Evolutionary conservation across 176 grass and related monocot species (phyloP).

Genomic region (Cenchrus purpureus): DNA sequence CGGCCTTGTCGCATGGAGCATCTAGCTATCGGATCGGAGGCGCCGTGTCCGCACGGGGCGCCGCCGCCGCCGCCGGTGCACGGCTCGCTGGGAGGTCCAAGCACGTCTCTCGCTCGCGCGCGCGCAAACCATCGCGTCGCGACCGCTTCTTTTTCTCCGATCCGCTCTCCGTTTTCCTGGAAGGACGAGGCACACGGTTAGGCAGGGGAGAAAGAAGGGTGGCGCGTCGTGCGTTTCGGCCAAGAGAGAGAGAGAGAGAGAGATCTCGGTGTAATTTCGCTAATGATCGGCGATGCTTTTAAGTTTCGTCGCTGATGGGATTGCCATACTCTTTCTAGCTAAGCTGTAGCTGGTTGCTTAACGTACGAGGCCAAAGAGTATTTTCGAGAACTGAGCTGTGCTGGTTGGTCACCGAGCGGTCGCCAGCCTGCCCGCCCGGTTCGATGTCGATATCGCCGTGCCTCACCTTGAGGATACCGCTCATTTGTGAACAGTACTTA

Average conservation of each 20-base stretch:
- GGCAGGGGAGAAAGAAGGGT: not conserved
- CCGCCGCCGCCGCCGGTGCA: not conserved
- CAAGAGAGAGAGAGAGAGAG: not conserved
- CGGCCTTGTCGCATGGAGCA: not conserved
- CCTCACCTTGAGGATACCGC: no score
- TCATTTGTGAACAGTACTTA: no score
- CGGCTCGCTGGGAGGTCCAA: conserved; percentile 38
- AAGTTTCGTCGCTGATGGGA: not conserved
- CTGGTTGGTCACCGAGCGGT: no score
- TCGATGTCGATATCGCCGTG: no score
- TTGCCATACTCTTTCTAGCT: no score
- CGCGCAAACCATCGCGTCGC: not conserved
- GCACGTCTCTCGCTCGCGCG: conserved; percentile 18
- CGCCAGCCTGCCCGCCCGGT: no score
- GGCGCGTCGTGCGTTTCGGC: not conserved
- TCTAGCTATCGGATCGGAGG: not conserved
- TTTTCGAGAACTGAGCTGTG: not conserved
- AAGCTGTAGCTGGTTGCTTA: not conserved
- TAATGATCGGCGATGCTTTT: not conserved
- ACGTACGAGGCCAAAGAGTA: not conserved
- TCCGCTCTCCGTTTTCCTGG: not conserved
- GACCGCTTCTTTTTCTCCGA: not conserved
- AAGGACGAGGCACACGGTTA: not conserved
- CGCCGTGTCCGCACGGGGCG: not conserved
- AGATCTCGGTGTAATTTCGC: not conserved